Base-by-base conservation (phyloP, 2,329 filamentous ascomycete genomes). In the Tolypocladium tropicale region DNA sequence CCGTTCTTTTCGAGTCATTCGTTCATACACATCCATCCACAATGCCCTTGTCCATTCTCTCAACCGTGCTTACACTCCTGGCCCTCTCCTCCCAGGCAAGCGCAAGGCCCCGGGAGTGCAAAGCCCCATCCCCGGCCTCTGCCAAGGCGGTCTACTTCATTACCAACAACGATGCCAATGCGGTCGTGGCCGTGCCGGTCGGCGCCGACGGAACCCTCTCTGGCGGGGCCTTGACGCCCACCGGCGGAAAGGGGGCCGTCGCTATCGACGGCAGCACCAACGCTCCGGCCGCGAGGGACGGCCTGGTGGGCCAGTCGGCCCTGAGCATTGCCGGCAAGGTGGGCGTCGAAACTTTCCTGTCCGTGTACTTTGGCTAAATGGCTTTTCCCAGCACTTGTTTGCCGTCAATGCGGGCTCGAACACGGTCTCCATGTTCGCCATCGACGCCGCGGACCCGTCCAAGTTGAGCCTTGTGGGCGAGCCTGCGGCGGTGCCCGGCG, bases 121-220 rank as follows among this genome's bases (percentile, higher is more conserved):
- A 10, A 37, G 50, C 32, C 14, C 23, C 53, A 18, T 32, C 53
- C 2, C 4, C 41, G 14, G 43, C 53, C 1, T n/a, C 51, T 3
- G 51, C 33, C 18, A 78, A 78, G 63, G 80, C 80, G 0, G 63
- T 83, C 21, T 85, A 85, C 65, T 67, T 83, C 55, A 67, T 82
- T 41, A 81, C 76, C 37, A 86, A 85, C 60, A 72, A 78, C 2
- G 60, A 73, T 0, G 58, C 62, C 11, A 81, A 83, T 54, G 65
- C 72, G 0, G 71, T 84, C 2, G 70, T 82, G 1, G 75, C 80
- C 0, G 55, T 84, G 1, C 73, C 75, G 0, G 73, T 84, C 36
- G 68, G 64, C 0, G 50, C 59, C 0, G 69, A 81, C 55, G 81
- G 82, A 0, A 73, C 68, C 18, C 68, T 84, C 0, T 72, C 70